Percentiles rank a stretch among this genome's conserved stretches.
Conservation (phyloP, 2,329 filamentous ascomycete genomes). For the Ceratocystis colombiana region DNA sequence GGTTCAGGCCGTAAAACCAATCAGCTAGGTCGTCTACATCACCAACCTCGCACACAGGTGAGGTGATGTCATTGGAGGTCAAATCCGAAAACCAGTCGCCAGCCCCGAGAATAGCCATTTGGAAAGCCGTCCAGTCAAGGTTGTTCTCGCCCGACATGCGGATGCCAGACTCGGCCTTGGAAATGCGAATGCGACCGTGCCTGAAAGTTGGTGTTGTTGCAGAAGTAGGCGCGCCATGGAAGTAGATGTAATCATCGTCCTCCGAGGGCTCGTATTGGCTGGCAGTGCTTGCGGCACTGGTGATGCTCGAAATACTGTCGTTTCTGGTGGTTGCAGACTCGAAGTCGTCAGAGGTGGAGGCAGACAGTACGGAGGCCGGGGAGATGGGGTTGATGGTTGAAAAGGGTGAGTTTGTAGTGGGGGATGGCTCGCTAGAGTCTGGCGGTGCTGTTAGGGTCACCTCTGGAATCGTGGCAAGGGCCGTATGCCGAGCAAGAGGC, state of each 20-base stretch:
- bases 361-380: slow-evolving; percentile 17
- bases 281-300: neutral
- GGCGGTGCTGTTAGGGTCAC: slow-evolving; percentile 29
- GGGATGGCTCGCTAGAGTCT: slow-evolving; percentile 16
- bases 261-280: slow-evolving; percentile 30
- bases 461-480: slow-evolving; percentile 38
- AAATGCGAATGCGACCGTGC: slow-evolving; percentile 47
- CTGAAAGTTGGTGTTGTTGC: slow-evolving; percentile 41
- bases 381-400: slow-evolving; percentile 20
- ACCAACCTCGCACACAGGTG: slow-evolving; percentile 36
- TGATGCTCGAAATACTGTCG: slow-evolving; percentile 16
- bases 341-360: neutral
- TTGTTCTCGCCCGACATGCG: slow-evolving; percentile 31
- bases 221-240: slow-evolving; percentile 42
- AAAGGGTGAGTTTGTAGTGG: slow-evolving; percentile 19
- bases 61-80: slow-evolving; percentile 30
- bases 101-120: slow-evolving; percentile 53
- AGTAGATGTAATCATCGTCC: slow-evolving; percentile 40
- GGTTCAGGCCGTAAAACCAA: slow-evolving; percentile 40
- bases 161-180: slow-evolving; percentile 36
- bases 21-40: slow-evolving; percentile 40
- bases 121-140: slow-evolving; percentile 55
- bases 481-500: slow-evolving; percentile 27
- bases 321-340: slow-evolving; percentile 15
- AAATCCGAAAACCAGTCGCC: slow-evolving; percentile 44